Conservation (phyloP, 2,329 filamentous ascomycete genomes). For the Trichoderma harzianum region DNA sequence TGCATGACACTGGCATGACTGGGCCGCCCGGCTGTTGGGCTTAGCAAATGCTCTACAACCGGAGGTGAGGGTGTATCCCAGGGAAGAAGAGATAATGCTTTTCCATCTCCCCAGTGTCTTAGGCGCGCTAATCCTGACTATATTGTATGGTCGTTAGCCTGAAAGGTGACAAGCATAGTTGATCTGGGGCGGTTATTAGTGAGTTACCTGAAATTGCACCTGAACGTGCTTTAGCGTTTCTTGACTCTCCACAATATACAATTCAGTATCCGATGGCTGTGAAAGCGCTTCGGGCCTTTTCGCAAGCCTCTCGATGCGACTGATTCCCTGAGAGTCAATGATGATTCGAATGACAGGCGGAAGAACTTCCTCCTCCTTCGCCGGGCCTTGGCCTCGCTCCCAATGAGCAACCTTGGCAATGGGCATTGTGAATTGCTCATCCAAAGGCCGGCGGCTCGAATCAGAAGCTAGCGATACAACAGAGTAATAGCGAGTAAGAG, state of each 20-base stretch:
- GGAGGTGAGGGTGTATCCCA: background rate
- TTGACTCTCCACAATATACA: background rate
- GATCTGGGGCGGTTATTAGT: background rate
- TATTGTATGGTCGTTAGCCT: background rate
- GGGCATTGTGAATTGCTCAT: background rate
- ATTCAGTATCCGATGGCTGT: background rate
- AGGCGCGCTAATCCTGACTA: slow-evolving; percentile 1
- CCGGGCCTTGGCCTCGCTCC: background rate
- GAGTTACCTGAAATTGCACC: background rate
- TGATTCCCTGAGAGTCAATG: background rate
- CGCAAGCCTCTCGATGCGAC: background rate
- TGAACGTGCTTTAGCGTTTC: background rate
- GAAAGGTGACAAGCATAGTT: background rate
- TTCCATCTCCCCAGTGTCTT: background rate
- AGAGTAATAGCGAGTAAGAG: background rate
- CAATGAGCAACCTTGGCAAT: background rate
- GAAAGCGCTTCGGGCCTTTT: background rate
- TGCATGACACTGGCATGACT: background rate
- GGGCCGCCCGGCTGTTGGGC: background rate
- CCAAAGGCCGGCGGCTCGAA: background rate
- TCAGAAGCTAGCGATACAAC: background rate
- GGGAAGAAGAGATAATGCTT: background rate
- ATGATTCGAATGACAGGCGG: background rate
- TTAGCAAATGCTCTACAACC: background rate
- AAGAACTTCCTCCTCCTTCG: background rate